phyloP scores from a whole-genome alignment of 345 rosid genomes.

The Eucalyptus brandiana region DNA sequence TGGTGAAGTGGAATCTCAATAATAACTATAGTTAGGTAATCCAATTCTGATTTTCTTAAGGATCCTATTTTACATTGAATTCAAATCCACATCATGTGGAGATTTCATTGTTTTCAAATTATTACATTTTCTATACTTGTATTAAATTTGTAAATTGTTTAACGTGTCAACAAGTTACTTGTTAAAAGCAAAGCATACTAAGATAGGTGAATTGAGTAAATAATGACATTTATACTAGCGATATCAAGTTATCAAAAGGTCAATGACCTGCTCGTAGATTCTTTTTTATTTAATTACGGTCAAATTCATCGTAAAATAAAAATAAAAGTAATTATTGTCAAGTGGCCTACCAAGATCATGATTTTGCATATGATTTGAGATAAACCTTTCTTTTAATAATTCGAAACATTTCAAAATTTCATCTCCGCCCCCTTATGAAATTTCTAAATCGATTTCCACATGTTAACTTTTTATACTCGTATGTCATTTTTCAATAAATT shows the following conservation, averaged over 20 bases:
- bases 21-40: neutral
- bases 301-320: neutral
- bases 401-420: neutral
- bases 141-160: neutral
- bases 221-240: rapidly evolving
- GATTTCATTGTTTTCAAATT: neutral
- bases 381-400: neutral
- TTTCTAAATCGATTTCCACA: neutral
- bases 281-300: neutral
- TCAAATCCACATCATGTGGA: neutral
- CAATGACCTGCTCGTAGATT: neutral
- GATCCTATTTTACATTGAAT: neutral
- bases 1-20: neutral
- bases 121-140: neutral
- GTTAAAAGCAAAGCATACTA: neutral
- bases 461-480: neutral
- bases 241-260: neutral
- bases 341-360: neutral
- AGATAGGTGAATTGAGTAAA: neutral
- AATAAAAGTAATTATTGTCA: neutral
- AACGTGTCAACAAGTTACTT: rapidly evolving
- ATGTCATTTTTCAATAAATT: neutral
- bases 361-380: neutral
- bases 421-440: neutral
- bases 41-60: neutral